These are phyloP conservation scores for Penicillium canescens DNA, from an alignment of 495 filamentous ascomycete genomes.

Conservation along the genomic window DNA sequence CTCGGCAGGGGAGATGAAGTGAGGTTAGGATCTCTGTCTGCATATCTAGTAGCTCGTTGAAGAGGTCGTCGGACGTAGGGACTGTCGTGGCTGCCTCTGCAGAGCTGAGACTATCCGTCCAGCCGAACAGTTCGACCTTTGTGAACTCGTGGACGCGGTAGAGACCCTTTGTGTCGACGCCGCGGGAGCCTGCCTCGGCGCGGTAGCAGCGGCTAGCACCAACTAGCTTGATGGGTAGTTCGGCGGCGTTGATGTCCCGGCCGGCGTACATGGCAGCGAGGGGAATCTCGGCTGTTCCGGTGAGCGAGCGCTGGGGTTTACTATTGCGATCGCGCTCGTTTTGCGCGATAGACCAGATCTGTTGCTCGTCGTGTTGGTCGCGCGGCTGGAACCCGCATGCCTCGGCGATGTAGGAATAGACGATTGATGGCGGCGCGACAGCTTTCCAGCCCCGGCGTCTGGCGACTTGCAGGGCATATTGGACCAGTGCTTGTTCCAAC, in stretches of 20 bases:
- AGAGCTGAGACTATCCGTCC: conserved; percentile 54
- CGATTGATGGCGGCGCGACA: conserved; percentile 82
- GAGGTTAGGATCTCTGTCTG: conserved; percentile 78
- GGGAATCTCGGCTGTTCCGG: conserved; percentile 92
- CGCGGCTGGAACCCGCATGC: conserved; percentile 93
- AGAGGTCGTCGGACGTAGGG: conserved; percentile 53
- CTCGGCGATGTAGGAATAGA: conserved; percentile 86
- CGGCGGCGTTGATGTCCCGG: conserved; percentile 56
- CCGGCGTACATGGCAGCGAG: conserved; percentile 88
- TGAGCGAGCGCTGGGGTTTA: conserved; percentile 70
- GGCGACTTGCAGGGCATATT: conserved; percentile 74
- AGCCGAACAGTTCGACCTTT: conserved; percentile 96
- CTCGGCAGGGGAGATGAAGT: conserved; percentile 79
- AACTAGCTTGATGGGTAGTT: conserved; percentile 75
- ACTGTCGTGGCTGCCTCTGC: conserved; percentile 7
- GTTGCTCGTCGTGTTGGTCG: conserved; percentile 86
- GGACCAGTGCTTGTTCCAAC: conserved; percentile 89
- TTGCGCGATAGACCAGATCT: conserved; percentile 79
- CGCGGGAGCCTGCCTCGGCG: conserved; percentile 88
- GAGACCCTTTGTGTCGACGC: conserved; percentile 87
- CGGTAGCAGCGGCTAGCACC: conserved; percentile 88
- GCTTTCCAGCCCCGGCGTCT: conserved; percentile 69
- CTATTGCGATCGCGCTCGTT: conserved; percentile 52
- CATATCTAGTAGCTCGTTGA: conserved; percentile 79
- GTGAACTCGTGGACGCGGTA: conserved; percentile 99